phyloP scores from a whole-genome alignment of 768 basidiomycete species.

The Phaeotremella fagi region DNA sequence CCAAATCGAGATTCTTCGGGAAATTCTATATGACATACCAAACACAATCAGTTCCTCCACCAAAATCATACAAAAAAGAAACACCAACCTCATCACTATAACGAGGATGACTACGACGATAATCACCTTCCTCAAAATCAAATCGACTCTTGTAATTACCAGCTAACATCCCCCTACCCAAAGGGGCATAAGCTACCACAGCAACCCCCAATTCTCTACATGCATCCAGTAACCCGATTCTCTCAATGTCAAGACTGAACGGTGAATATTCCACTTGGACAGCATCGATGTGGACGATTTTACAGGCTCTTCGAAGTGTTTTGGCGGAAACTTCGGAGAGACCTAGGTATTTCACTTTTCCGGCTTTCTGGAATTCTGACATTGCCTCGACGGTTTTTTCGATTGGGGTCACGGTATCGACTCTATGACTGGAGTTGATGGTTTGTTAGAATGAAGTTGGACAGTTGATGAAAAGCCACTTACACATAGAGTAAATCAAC shows the following conservation, averaged over 20 bases:
- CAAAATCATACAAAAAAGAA: neutral
- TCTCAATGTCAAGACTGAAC: conserved; percentile 42
- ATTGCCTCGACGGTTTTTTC: conserved; percentile 37
- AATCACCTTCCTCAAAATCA: conserved; percentile 36
- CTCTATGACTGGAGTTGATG: conserved; percentile 22
- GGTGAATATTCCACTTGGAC: conserved; percentile 46
- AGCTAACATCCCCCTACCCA: conserved; percentile 50
- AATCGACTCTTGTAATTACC: conserved; percentile 25
- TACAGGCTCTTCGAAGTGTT: conserved; percentile 40
- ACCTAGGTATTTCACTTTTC: conserved; percentile 43
- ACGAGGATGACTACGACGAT: conserved; percentile 32
- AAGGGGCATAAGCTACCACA: conserved; percentile 52
- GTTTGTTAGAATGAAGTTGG: neutral
- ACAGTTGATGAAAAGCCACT: neutral
- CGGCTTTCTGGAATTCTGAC: conserved; percentile 34
- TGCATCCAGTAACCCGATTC: conserved; percentile 42
- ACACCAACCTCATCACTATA: conserved; percentile 31
- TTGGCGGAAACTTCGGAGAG: conserved; percentile 41
- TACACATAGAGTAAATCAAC: conserved; percentile 28
- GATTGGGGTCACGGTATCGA: conserved; percentile 33
- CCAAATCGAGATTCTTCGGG: conserved; percentile 47
- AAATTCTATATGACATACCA: conserved; percentile 34
- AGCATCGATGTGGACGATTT: conserved; percentile 39
- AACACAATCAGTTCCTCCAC: neutral
- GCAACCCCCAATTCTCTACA: conserved; percentile 52